phyloP scores from a whole-genome alignment of 2,329 filamentous ascomycete species.

The Trichoderma simmonsii region DNA sequence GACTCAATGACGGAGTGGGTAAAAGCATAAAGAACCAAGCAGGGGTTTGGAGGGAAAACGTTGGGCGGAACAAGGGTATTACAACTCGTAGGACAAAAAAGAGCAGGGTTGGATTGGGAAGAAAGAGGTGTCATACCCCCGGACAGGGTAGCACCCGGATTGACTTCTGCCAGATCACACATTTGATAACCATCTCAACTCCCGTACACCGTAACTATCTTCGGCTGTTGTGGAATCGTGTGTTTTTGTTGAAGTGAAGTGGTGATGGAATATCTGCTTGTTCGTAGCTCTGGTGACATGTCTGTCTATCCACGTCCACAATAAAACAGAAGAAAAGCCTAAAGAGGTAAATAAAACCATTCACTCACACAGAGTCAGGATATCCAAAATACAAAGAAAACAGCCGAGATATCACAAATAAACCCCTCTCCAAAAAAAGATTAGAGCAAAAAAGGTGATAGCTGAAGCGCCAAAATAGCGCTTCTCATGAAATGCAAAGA shows the following conservation, averaged over 20 bases:
- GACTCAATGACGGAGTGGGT: background rate
- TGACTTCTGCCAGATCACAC: slow-evolving; percentile 3
- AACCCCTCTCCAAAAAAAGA: background rate
- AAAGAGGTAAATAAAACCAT: background rate
- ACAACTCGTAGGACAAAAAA: background rate
- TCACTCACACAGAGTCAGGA: background rate
- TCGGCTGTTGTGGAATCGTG: background rate
- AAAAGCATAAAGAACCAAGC: background rate
- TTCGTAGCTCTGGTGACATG: background rate
- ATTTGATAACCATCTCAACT: background rate
- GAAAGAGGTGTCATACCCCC: background rate
- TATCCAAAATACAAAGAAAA: background rate
- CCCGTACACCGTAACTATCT: background rate
- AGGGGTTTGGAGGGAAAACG: background rate
- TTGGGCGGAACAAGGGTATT: background rate
- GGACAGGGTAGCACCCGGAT: background rate
- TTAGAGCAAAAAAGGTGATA: background rate
- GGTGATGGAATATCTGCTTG: background rate
- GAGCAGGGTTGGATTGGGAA: background rate
- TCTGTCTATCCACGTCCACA: background rate
- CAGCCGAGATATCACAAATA: background rate
- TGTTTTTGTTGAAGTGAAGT: background rate
- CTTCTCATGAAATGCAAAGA: background rate
- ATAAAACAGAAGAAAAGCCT: too few species aligned
- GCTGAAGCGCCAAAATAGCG: background rate